Evolutionary conservation across 2,329 filamentous ascomycete genomes (phyloP), one percentile per base, ranked within the genome.

Genomic region (Scedosporium apiospermum): DNA sequence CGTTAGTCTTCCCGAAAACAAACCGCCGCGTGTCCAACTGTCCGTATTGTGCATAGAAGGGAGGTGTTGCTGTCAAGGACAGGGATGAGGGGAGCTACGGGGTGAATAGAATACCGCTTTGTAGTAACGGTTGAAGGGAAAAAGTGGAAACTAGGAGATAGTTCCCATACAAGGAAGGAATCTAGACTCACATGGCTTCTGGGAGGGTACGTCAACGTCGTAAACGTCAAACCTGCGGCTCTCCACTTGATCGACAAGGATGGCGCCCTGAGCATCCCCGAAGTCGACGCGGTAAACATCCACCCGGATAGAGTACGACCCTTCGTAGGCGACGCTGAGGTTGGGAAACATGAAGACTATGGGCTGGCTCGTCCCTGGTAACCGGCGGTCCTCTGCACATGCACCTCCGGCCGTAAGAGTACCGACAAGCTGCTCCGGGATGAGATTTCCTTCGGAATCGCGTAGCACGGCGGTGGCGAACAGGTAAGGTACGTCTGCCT

Each of bases 271-370:
- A 2, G 21, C 14, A 10, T 49, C 57, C 23, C n/a, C n/a, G 53
- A 5, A 58, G 34, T 63, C 61, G 41, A 63, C 21, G 55, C 42
- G 49, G 23, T 63, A 63, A 10, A 63, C 57, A 21, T 63, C 61
- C 16, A 59, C 61, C 18, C 61, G 55, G 46, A 63, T 44, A 27
- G 61, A 63, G 23, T 63, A 63, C 2, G 61, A 7, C 30, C 61
- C 61, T 7, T 42, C 42, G 34, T 59, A 53, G 9, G 61, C 27
- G 18, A 63, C 44, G n/a, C 10, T 42, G 7, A 63, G 57, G 34
- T 63, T 34, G 6, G 61, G 61, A 10, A 63, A 63, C 55, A 63
- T 60, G 44, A 63, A 63, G 27, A 27, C 61, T n/a, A 63, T 27
- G 26, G 57, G 27, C 10, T 55, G 51, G 51, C 51, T 23, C 14